Percentiles rank a stretch among this genome's conserved stretches.
These are phyloP conservation scores for Tuber melanosporum DNA, from an alignment of 495 filamentous ascomycete genomes.

Conservation along the genomic window DNA sequence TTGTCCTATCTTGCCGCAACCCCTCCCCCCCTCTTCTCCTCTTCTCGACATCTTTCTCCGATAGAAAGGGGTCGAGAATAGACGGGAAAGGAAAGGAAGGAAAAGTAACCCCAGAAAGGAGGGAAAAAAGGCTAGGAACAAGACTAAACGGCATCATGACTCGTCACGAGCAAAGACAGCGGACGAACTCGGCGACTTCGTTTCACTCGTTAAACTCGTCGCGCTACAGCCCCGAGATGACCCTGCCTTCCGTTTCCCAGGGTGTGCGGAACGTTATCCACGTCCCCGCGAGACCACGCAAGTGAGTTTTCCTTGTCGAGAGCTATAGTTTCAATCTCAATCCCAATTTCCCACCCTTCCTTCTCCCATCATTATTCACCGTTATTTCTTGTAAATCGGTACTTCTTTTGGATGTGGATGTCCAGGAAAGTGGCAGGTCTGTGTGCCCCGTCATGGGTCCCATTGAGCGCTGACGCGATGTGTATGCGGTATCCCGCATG, in stretches of 20 bases:
- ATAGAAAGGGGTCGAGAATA: neutral
- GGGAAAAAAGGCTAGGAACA: neutral
- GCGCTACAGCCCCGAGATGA: constrained; percentile 31
- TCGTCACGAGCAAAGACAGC: constrained; percentile 40
- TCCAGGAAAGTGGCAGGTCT: constrained; percentile 1
- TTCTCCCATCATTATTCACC: neutral
- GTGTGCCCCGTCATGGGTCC: constrained; percentile 33
- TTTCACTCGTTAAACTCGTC: constrained; percentile 38
- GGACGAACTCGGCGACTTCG: constrained; percentile 42
- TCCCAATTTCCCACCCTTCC: neutral
- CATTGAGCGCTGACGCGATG: constrained; percentile 39
- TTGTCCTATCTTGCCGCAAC: neutral
- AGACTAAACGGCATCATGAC: constrained; percentile 33
- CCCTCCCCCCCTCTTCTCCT: neutral
- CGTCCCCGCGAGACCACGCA: constrained; percentile 39
- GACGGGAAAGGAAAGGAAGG: neutral
- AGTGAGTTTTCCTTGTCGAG: constrained; percentile 33
- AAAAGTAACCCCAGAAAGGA: neutral
- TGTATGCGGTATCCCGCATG: constrained; percentile 33
- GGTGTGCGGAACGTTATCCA: constrained; percentile 39
- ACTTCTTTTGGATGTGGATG: neutral
- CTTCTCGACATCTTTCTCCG: neutral
- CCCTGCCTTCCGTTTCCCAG: constrained; percentile 23
- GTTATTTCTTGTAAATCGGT: neutral
- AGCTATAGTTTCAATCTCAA: constrained; percentile 11